Evolutionary conservation across 1,284 basidiomycete genomes (phyloP).

Genomic region (Ganoderma multipileum): DNA sequence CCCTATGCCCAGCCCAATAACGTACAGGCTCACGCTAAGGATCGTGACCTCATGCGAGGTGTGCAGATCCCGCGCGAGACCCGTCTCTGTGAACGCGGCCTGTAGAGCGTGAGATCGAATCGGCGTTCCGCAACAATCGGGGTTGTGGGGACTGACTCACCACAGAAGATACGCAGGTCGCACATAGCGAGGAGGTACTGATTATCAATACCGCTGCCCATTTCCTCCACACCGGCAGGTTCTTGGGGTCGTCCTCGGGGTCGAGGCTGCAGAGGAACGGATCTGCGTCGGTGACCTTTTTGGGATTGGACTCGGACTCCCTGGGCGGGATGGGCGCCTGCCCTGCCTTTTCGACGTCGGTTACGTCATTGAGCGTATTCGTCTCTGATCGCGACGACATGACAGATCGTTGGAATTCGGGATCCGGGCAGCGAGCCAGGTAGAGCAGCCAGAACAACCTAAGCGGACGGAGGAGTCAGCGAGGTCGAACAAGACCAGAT

Average conservation of each 20-base stretch:
- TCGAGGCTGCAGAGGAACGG: slow-evolving; percentile 47
- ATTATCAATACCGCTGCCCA: slow-evolving; percentile 67
- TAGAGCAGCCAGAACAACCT: background rate
- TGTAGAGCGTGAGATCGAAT: slow-evolving; percentile 35
- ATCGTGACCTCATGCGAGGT: slow-evolving; percentile 71
- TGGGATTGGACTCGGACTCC: background rate
- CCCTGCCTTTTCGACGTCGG: slow-evolving; percentile 23
- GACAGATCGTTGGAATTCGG: too few relatives aligned
- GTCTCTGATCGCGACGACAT: slow-evolving; percentile 20
- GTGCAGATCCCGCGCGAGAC: slow-evolving; percentile 63
- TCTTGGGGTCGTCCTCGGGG: slow-evolving; percentile 59
- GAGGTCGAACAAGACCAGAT: background rate
- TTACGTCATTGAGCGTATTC: slow-evolving; percentile 22
- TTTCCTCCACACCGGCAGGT: slow-evolving; percentile 52
- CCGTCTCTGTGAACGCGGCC: slow-evolving; percentile 73
- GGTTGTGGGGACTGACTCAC: slow-evolving; percentile 43
- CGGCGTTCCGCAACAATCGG: background rate
- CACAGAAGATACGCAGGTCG: slow-evolving; percentile 76
- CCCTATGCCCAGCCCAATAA: slow-evolving; percentile 61
- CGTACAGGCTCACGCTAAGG: slow-evolving; percentile 75
- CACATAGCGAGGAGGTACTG: slow-evolving; percentile 62
- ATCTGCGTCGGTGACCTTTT: slow-evolving; percentile 5
- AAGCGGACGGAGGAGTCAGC: background rate
- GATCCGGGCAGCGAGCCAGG: background rate
- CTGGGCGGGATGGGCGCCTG: background rate